Evolutionary conservation across 164 flowering plant species (phyloP).

Genomic region (Annona cherimola): DNA sequence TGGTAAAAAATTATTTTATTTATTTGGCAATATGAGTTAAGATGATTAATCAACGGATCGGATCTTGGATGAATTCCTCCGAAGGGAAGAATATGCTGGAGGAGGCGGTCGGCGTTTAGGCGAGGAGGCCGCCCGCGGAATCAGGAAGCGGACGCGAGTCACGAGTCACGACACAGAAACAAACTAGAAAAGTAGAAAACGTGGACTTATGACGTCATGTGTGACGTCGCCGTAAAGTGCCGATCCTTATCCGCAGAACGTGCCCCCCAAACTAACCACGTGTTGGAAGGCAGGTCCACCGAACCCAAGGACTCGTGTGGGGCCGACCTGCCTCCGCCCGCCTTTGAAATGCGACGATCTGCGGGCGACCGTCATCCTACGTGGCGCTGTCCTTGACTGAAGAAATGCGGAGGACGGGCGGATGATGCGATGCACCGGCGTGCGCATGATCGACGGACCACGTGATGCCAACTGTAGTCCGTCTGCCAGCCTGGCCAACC

Average conservation of each 20-base stretch:
- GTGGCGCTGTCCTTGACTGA: not conserved
- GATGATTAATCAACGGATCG: no score
- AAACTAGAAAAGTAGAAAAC: not conserved
- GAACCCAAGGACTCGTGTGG: not conserved
- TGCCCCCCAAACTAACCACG: constrained; percentile 1
- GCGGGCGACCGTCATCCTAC: not conserved
- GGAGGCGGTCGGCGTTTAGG: no score
- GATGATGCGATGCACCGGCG: not conserved
- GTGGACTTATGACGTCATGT: constrained; percentile 1
- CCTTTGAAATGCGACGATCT: not conserved
- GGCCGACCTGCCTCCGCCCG: not conserved
- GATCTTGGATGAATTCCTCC: no score
- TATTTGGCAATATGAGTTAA: no score
- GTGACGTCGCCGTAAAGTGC: not conserved
- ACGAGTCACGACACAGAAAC: not conserved
- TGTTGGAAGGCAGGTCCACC: not conserved
- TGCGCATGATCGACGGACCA: not conserved
- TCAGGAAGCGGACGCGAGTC: not conserved
- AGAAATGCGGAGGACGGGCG: not conserved
- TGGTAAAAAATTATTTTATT: no score
- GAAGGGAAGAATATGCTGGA: no score
- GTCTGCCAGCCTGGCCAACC: constrained; percentile 38
- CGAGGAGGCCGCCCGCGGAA: no score
- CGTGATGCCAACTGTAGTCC: constrained; percentile 40
- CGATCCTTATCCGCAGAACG: constrained; percentile 12